These are phyloP conservation scores for Saxophila tyrrhenica DNA, from an alignment of 495 filamentous ascomycete genomes.

Conservation along the genomic window DNA sequence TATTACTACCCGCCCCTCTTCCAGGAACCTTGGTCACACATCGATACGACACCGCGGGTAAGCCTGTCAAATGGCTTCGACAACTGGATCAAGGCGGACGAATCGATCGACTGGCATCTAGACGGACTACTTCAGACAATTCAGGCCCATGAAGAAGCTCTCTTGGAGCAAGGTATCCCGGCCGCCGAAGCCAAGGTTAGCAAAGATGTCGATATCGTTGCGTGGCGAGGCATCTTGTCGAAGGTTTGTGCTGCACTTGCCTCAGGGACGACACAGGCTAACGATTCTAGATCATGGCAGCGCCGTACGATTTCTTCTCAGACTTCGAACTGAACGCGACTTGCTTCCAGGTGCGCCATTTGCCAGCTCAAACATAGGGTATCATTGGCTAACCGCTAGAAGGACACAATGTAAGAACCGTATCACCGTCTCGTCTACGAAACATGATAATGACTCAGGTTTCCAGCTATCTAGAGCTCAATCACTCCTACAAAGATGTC, in stretches of 20 bases:
- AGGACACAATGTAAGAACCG: slow-evolving; percentile 68
- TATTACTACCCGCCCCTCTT: slow-evolving; percentile 80
- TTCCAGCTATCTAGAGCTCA: slow-evolving; percentile 83
- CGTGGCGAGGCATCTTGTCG: slow-evolving; percentile 98
- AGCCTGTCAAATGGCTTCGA: slow-evolving; percentile 72
- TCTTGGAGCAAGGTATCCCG: slow-evolving; percentile 52
- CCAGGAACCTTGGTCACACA: slow-evolving; percentile 29
- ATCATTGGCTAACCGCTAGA: slow-evolving; percentile 13
- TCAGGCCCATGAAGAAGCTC: slow-evolving; percentile 16
- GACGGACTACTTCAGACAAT: slow-evolving; percentile 74
- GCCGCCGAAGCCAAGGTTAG: slow-evolving; percentile 39
- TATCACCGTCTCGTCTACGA: too few relatives aligned
- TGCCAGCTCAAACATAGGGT: slow-evolving; percentile 10
- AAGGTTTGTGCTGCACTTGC: slow-evolving; percentile 45
- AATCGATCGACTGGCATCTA: slow-evolving; percentile 73
- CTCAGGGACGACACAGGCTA: neutral
- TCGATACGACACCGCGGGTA: neutral
- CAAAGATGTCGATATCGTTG: slow-evolving; percentile 72
- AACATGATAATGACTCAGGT: too few relatives aligned
- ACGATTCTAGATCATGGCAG: slow-evolving; percentile 59
- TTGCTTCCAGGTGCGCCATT: slow-evolving; percentile 60
- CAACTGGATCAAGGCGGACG: slow-evolving; percentile 72
- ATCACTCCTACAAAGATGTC: slow-evolving; percentile 54
- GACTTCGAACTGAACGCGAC: slow-evolving; percentile 96
- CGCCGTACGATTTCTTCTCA: slow-evolving; percentile 70